A percentile compares a stretch with the other conserved stretches of the same genome.
phyloP scores from a whole-genome alignment of 768 basidiomycete genomes.

The Boletus coccyginus region DNA sequence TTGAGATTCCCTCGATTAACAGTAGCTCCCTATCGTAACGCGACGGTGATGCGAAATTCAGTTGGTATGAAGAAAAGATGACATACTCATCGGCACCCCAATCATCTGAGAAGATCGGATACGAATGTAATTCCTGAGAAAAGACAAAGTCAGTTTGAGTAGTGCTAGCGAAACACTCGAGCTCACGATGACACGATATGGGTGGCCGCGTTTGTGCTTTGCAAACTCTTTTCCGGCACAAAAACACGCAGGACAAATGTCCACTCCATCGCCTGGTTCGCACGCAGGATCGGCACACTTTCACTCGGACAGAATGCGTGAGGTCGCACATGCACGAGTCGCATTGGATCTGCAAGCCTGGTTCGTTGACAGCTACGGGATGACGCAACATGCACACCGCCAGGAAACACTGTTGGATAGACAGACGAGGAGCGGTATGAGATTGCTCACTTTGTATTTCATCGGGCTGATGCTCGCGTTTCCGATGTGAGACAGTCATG shows the following conservation, averaged over 20 bases:
- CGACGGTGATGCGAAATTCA: constrained; percentile 2
- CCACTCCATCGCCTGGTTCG: constrained; percentile 76
- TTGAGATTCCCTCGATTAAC: constrained; percentile 81
- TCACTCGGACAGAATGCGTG: constrained; percentile 94
- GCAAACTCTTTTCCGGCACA: constrained; percentile 87
- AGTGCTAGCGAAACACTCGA: not conserved
- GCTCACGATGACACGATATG: constrained; percentile 88
- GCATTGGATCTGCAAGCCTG: constrained; percentile 80
- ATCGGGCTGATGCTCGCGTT: constrained; percentile 60
- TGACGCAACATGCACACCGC: constrained; percentile 29
- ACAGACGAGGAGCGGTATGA: not conserved
- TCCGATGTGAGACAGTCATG: constrained; percentile 69
- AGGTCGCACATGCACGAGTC: constrained; percentile 84
- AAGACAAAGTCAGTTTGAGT: not conserved
- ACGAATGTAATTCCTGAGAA: constrained; percentile 86
- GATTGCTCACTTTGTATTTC: constrained; percentile 56
- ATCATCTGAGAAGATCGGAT: constrained; percentile 91
- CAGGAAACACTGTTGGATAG: constrained; percentile 24
- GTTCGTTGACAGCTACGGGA: constrained; percentile 67
- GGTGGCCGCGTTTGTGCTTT: constrained; percentile 80
- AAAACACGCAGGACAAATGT: constrained; percentile 92
- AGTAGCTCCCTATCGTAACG: constrained; percentile 68
- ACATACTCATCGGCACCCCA: constrained; percentile 98
- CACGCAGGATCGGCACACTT: constrained; percentile 88
- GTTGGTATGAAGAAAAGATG: not conserved